Percentiles rank a stretch among this genome's conserved stretches.
Evolutionary conservation across 345 rosid species (phyloP).

Genomic region (Cardamine chenopodiifolia): DNA sequence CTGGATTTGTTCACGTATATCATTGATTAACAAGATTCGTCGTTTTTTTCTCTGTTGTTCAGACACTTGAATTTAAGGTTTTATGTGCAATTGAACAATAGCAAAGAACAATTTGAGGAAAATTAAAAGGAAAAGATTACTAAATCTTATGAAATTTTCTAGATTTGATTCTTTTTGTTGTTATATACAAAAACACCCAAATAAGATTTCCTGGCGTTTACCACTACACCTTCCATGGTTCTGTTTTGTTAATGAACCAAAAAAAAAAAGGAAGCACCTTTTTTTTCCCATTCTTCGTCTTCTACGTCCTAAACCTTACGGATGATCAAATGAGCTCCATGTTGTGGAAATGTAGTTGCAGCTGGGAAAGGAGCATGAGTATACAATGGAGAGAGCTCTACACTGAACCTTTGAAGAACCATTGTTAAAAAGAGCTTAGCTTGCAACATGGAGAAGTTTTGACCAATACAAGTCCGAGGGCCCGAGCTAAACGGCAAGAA

Average conservation of each 20-base stretch:
- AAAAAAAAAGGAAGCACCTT: slow-evolving; percentile 18
- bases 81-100: background rate
- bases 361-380: slow-evolving; percentile 53
- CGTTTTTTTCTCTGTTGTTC: background rate
- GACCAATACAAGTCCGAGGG: slow-evolving; percentile 60
- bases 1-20: too few relatives aligned
- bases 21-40: background rate
- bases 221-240: background rate
- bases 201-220: slow-evolving; percentile 20
- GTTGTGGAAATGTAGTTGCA: slow-evolving; percentile 51
- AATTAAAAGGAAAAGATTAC: background rate
- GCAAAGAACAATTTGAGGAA: background rate
- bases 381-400: slow-evolving; percentile 53
- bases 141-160: slow-evolving; percentile 5
- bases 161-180: background rate
- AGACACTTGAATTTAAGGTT: background rate
- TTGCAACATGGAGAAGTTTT: slow-evolving; percentile 52
- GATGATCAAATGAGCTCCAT: slow-evolving; percentile 51
- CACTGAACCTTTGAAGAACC: slow-evolving; percentile 48
- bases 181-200: slow-evolving; percentile 36
- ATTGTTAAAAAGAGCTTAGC: slow-evolving; percentile 50
- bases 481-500: slow-evolving; percentile 56
- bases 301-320: slow-evolving; percentile 24
- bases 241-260: slow-evolving; percentile 9
- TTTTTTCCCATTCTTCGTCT: background rate